A percentile compares a stretch with the other conserved stretches of the same genome.
Evolutionary conservation across 257 asterid species (phyloP).

Genomic region (Paraleonurus japonicus): DNA sequence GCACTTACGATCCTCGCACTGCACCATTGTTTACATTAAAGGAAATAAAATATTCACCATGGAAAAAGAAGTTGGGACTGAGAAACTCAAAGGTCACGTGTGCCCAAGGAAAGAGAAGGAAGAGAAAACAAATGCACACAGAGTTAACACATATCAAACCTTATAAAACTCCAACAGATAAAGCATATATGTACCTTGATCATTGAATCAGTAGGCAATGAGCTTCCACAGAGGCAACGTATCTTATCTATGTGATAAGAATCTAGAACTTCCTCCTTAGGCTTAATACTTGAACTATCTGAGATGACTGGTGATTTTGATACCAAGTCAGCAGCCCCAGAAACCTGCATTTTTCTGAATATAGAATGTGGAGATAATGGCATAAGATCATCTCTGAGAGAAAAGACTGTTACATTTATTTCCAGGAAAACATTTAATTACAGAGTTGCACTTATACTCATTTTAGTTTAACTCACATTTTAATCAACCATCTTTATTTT

Average conservation of each 20-base stretch:
- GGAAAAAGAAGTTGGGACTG: background rate
- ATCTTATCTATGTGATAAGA: conserved; percentile 59
- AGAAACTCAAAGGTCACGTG: conserved; percentile 15
- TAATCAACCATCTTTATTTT: background rate
- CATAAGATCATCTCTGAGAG: conserved; percentile 19
- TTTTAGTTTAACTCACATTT: background rate
- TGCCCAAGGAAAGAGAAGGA: conserved; percentile 8
- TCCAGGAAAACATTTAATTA: background rate
- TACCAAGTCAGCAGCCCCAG: conserved; percentile 77
- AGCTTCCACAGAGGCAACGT: conserved; percentile 86
- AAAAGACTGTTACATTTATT: background rate
- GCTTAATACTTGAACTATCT: conserved; percentile 48
- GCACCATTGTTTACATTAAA: conserved; percentile 37
- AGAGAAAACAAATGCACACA: conserved; percentile 4
- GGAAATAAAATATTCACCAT: conserved; percentile 11
- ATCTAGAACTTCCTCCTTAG: conserved; percentile 66
- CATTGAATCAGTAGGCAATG: conserved; percentile 71
- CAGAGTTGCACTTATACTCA: background rate
- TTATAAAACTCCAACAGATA: conserved; percentile 15
- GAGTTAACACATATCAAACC: background rate
- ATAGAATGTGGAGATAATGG: conserved; percentile 18
- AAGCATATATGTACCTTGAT: conserved; percentile 53
- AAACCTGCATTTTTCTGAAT: conserved; percentile 85
- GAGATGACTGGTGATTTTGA: conserved; percentile 71
- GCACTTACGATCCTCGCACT: conserved; percentile 92